Conservation (phyloP, 371 early-diverging fungal genomes). For the Haplosporangium sp. region DNA sequence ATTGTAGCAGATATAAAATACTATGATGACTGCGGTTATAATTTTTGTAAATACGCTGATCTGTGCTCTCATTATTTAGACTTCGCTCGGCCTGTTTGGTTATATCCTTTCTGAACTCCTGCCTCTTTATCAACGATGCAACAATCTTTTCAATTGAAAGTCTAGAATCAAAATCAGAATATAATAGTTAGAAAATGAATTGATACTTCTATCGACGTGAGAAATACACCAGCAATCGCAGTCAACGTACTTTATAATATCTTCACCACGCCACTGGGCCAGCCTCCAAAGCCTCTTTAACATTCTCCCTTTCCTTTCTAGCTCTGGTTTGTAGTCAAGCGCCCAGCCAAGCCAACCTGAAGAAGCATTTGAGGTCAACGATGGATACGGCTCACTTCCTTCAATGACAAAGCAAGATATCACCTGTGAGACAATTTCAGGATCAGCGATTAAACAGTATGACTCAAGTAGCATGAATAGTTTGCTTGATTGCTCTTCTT, state of each 20-base stretch:
- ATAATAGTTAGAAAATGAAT: too few relatives aligned
- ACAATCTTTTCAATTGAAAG: slow-evolving; percentile 38
- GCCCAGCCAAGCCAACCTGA: slow-evolving; percentile 42
- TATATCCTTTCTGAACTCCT: slow-evolving; percentile 22
- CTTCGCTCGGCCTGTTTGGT: slow-evolving; percentile 11
- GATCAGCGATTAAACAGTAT: slow-evolving; percentile 30
- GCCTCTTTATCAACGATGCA: slow-evolving; percentile 16
- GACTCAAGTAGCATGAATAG: slow-evolving; percentile 33
- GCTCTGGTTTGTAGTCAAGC: slow-evolving; percentile 42
- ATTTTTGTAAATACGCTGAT: slow-evolving; percentile 1
- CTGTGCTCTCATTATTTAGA: background rate
- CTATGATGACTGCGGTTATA: slow-evolving; percentile 17
- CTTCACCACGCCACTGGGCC: slow-evolving; percentile 28
- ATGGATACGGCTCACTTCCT: slow-evolving; percentile 34
- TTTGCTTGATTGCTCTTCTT: slow-evolving; percentile 29
- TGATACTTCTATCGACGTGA: too few relatives aligned
- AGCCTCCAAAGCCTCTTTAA: slow-evolving; percentile 35
- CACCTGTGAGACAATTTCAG: slow-evolving; percentile 22
- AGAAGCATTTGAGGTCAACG: slow-evolving; percentile 1
- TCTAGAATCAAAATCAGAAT: slow-evolving; percentile 3
- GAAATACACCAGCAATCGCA: background rate
- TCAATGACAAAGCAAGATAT: slow-evolving; percentile 31
- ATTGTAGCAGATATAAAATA: slow-evolving; percentile 40
- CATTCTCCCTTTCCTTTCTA: slow-evolving; percentile 38
- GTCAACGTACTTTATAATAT: slow-evolving; percentile 38